These are phyloP conservation scores for Naegleria fowleri DNA, from an alignment of 208 protist species.

Conservation along the genomic window DNA sequence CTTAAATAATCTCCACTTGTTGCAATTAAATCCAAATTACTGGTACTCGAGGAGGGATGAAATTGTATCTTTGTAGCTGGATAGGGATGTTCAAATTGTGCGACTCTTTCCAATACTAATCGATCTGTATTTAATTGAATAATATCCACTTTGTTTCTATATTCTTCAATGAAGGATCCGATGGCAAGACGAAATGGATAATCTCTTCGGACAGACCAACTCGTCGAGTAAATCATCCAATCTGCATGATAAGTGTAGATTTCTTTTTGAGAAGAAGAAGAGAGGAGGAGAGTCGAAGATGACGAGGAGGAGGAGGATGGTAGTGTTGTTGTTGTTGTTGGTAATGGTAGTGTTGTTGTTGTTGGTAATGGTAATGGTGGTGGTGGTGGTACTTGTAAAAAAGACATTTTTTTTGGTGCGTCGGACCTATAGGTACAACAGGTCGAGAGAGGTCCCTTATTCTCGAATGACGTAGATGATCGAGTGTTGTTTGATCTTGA, in stretches of 20 bases:
- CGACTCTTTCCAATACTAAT: slow-evolving; percentile 49
- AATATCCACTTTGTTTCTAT: slow-evolving; percentile 87
- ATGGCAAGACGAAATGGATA: slow-evolving; percentile 80
- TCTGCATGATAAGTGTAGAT: slow-evolving; percentile 78
- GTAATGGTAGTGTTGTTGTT: too few species aligned
- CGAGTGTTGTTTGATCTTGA: too few species aligned
- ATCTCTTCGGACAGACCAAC: slow-evolving; percentile 63
- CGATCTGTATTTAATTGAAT: slow-evolving; percentile 63
- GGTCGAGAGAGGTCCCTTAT: too few species aligned
- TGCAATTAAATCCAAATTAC: slow-evolving; percentile 77
- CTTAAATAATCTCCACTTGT: slow-evolving; percentile 96
- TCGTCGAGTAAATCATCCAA: slow-evolving; percentile 90
- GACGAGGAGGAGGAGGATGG: too few species aligned
- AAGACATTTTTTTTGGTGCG: too few species aligned
- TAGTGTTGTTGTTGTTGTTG: too few species aligned
- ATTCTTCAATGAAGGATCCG: slow-evolving; percentile 92
- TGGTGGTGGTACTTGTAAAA: too few species aligned
- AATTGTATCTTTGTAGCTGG: slow-evolving; percentile 94
- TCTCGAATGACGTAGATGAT: too few species aligned
- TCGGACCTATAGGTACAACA: too few species aligned
- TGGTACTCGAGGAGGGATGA: slow-evolving; percentile 66
- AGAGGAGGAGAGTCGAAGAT: too few species aligned
- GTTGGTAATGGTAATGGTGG: too few species aligned
- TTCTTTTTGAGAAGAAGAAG: slow-evolving; percentile 28
- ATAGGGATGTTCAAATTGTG: slow-evolving; percentile 89